A percentile compares a stretch with the other conserved stretches of the same genome.
Conservation (phyloP, 768 basidiomycete genomes). For the Gloeopeniophorella convolvens region DNA sequence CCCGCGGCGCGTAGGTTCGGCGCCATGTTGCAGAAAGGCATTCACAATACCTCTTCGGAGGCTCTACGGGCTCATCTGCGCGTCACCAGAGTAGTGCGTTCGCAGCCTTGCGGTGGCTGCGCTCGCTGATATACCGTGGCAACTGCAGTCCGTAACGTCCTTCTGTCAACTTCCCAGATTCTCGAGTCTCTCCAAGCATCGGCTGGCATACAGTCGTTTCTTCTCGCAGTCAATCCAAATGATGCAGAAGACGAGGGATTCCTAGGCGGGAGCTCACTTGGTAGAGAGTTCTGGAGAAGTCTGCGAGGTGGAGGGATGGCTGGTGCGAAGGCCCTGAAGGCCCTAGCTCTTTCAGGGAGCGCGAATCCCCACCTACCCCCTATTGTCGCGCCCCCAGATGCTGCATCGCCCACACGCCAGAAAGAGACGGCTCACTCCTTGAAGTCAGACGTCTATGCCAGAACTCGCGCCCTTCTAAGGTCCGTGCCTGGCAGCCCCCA, state of each 20-base stretch:
- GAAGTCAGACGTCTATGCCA: constrained; percentile 21
- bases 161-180: constrained; percentile 43
- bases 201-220: constrained; percentile 52
- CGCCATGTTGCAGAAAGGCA: constrained; percentile 60
- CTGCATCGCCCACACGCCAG: constrained; percentile 2
- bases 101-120: background rate
- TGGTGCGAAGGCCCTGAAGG: constrained; percentile 52
- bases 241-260: constrained; percentile 46
- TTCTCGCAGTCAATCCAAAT: constrained; percentile 52
- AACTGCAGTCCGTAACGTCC: constrained; percentile 38
- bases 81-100: constrained; percentile 20
- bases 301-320: constrained; percentile 50
- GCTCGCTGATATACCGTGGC: constrained; percentile 5
- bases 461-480: constrained; percentile 17
- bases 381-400: background rate
- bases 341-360: constrained; percentile 21
- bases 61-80: background rate
- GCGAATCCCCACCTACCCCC: background rate
- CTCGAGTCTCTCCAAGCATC: constrained; percentile 47
- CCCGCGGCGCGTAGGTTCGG: constrained; percentile 35
- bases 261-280: constrained; percentile 53
- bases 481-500: background rate
- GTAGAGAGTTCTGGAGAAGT: constrained; percentile 62
- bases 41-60: constrained; percentile 46
- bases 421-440: constrained; percentile 16